Evolutionary conservation across 805 yeast genomes (phyloP).

Genomic region (Wickerhamomyces chambardii): DNA sequence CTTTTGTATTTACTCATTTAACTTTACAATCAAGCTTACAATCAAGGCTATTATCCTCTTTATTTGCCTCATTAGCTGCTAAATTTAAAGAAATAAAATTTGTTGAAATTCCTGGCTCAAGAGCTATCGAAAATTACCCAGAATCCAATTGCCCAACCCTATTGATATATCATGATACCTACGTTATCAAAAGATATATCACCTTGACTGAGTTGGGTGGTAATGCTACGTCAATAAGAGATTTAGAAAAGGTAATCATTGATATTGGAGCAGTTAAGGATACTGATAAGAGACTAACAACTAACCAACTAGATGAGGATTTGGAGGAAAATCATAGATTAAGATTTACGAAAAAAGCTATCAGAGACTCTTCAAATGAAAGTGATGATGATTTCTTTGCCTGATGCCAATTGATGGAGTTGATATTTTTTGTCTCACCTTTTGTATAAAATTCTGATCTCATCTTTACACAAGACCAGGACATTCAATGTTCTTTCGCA

Average conservation of each 20-base stretch:
- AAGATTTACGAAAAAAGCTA: constrained; percentile 48
- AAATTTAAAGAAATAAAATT: constrained; percentile 79
- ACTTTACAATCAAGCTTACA: constrained; percentile 61
- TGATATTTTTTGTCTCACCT: too few relatives aligned
- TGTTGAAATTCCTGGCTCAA: constrained; percentile 82
- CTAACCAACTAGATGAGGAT: constrained; percentile 53
- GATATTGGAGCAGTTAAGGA: constrained; percentile 55
- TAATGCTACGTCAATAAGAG: constrained; percentile 56
- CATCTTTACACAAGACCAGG: too few relatives aligned
- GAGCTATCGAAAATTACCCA: constrained; percentile 92
- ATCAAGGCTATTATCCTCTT: constrained; percentile 56
- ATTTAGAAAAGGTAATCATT: constrained; percentile 68
- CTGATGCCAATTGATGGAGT: too few relatives aligned
- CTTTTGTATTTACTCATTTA: constrained; percentile 71
- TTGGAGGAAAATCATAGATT: constrained; percentile 43
- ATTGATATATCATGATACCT: constrained; percentile 68
- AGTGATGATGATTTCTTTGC: constrained; percentile 43
- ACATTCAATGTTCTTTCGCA: too few relatives aligned
- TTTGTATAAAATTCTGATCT: too few relatives aligned
- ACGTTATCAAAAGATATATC: constrained; percentile 72
- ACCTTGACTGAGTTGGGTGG: constrained; percentile 84
- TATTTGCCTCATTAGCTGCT: constrained; percentile 49
- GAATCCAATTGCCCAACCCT: constrained; percentile 87
- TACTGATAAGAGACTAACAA: constrained; percentile 56
- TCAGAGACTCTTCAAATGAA: constrained; percentile 32